Conservation (phyloP, 2,329 filamentous ascomycete species). For the Ophiostoma novo-ulmi region DNA sequence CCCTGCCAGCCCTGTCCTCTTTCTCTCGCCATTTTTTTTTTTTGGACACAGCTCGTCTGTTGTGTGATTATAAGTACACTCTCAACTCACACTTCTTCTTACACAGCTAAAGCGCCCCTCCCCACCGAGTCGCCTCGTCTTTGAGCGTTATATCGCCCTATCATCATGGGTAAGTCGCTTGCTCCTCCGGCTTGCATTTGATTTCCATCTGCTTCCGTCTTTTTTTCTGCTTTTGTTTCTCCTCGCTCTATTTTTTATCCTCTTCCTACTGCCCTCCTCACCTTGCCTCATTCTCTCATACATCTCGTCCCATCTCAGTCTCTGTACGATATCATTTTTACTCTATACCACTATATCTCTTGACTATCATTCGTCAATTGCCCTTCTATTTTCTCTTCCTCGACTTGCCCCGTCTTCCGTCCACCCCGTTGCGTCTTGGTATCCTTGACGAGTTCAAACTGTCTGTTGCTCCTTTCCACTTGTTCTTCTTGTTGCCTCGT, state of each 20-base stretch:
- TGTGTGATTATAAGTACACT: constrained; percentile 1
- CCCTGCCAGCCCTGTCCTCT: constrained; percentile 2
- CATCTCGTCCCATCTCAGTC: neutral
- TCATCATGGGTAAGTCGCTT: constrained; percentile 25
- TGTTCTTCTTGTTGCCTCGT: neutral
- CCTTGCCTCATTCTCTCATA: neutral
- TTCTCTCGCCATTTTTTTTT: neutral
- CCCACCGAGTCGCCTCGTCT: constrained; percentile 13
- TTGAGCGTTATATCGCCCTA: constrained; percentile 14
- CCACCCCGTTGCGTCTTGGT: neutral
- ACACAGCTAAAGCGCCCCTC: neutral
- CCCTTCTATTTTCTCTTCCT: neutral
- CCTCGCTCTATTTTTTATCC: neutral
- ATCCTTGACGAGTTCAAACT: neutral
- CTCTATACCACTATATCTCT: neutral
- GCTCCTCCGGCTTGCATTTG: neutral
- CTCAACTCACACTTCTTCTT: constrained; percentile 9
- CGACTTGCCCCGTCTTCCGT: neutral
- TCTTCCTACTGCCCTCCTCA: neutral
- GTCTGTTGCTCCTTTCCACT: neutral
- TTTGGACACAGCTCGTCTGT: neutral
- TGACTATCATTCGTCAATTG: neutral
- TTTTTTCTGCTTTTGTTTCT: neutral
- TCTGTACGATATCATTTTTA: neutral
- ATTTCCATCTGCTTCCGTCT: neutral